Base-by-base conservation (phyloP, 2,329 filamentous ascomycete species). In the Botrytis paeoniae region DNA sequence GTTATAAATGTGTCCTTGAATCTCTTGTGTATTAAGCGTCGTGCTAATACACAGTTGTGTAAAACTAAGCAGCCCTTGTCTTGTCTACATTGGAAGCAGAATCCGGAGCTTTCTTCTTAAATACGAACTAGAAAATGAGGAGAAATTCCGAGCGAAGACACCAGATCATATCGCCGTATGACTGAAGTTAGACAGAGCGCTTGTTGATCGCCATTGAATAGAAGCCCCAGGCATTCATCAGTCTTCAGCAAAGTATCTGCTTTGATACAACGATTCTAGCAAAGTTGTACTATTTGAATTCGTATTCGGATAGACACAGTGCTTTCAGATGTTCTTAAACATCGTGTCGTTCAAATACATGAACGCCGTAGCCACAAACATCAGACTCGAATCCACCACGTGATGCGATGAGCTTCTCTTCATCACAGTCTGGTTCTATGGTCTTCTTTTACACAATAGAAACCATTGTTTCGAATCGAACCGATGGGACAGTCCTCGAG, bases 401-500 rank as follows among this genome's bases (percentile, higher is more conserved):
- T 57, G 51, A 57, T 29, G 3, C 3, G 6, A 57, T 18, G n/a
- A 32, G n/a, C n/a, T 57, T 29, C n/a, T 18, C 14, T 29, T 54
- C 14, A 32, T 18, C 14, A 57, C 14, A 57, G 7, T 9, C 0
- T 29, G 3, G 3, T 57, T 3, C 14, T 32, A 18, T 57, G 51
- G 16, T 18, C 6, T 18, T 57, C n/a, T 57, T 29, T 14, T 57
- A 2, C 3, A 18, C 51, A 32, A 18, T 8, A 9, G 14, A 6
- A 57, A 29, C 3, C 6, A 29, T 57, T 32, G 6, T 29, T 57
- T 9, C 3, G 14, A 18, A 29, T 3, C 1, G 1, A 57, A 57
- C 18, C n/a, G 1, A 57, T 18, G 6, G n/a, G 7, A 29, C 0
- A 57, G 14, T 29, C 3, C 14, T 29, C 0, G n/a, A 29, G 3